Base-by-base conservation (phyloP, 371 early-diverging fungal species). In the Neoconidiobolus thromboides region DNA sequence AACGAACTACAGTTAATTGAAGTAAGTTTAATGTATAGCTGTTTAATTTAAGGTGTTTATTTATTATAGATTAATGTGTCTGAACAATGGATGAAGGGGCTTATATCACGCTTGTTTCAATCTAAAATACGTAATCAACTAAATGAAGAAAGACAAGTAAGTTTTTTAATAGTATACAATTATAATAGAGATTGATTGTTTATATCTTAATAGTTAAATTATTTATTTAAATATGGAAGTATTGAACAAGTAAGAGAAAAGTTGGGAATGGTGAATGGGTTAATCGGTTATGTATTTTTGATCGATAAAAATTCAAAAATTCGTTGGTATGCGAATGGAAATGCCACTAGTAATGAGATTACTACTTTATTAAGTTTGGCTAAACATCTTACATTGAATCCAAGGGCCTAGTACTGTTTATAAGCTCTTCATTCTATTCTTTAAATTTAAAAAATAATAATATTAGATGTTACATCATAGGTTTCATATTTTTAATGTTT, bases 311-410 rank as follows among this genome's bases (percentile, higher is more conserved):
- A 57, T 44, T 38, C 5, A 5, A 57, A 57, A 44, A 44, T 57
- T 36, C 7, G 57, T 14, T 57, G 57, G 57, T 57, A n/a, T 12
- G 57, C 57, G 4, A 57, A 57, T 26, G 57, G 57, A 14, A 38
- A 14, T 14, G 57, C 57, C 2, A 43, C 57, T n/a, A 6, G n/a
- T 49, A 15, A 49, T 4, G 49, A 49, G 26, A 26, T 26, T 26
- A 26, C 26, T 26, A 26, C 26, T 26, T 26, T 26, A 26, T 26
- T 26, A 26, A 26, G 26, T 26, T 26, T 26, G 26, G 26, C 26
- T 26, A 26, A 26, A 26, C 26, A 26, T 26, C 26, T 26, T 26
- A 26, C 26, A 26, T 26, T 26, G 26, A 26, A 26, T 26, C 26
- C 26, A 26, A 26, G 26, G 26, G 26, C 26, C 26, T 26, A 26